phyloP scores from a whole-genome alignment of 306 rosid species.

The Prunus fruticosa region DNA sequence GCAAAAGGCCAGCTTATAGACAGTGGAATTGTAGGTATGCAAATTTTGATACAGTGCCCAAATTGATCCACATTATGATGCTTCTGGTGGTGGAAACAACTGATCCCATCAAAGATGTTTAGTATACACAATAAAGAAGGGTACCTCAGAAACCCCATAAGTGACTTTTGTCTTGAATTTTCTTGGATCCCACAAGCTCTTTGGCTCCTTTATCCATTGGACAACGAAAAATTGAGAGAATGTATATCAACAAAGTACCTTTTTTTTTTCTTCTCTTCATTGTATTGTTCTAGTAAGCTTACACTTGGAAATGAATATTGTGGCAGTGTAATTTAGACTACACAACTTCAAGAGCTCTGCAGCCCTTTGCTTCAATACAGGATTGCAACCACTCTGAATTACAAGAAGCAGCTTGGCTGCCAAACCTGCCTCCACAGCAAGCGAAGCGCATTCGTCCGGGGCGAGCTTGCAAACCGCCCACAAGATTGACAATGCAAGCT shows the following conservation, averaged over 20 bases:
- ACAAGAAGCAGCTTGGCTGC: conserved; percentile 76
- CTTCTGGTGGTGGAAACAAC: conserved; percentile 26
- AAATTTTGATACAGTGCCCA: background rate
- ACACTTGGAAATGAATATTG: conserved; percentile 71
- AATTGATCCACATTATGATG: conserved; percentile 24
- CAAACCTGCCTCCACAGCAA: conserved; percentile 75
- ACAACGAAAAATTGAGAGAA: conserved; percentile 4
- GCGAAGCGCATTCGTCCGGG: conserved; percentile 67
- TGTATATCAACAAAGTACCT: conserved; percentile 32
- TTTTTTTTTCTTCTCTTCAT: conserved; percentile 28
- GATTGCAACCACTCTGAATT: conserved; percentile 82
- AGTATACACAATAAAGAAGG: conserved; percentile 24
- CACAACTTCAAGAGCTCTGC: conserved; percentile 74
- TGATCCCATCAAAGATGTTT: conserved; percentile 10
- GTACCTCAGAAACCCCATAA: conserved; percentile 31
- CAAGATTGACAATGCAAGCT: conserved; percentile 59
- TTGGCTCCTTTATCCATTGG: conserved; percentile 14
- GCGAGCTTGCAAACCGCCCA: conserved; percentile 73
- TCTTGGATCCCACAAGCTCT: conserved; percentile 14
- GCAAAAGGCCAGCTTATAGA: conserved; percentile 8
- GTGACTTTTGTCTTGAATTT: conserved; percentile 2
- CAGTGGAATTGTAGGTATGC: background rate
- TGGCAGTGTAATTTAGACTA: conserved; percentile 65
- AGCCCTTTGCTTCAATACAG: conserved; percentile 60
- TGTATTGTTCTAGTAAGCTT: conserved; percentile 80